Base-by-base conservation (phyloP, 768 basidiomycete genomes). In the Leccinum boreale region DNA sequence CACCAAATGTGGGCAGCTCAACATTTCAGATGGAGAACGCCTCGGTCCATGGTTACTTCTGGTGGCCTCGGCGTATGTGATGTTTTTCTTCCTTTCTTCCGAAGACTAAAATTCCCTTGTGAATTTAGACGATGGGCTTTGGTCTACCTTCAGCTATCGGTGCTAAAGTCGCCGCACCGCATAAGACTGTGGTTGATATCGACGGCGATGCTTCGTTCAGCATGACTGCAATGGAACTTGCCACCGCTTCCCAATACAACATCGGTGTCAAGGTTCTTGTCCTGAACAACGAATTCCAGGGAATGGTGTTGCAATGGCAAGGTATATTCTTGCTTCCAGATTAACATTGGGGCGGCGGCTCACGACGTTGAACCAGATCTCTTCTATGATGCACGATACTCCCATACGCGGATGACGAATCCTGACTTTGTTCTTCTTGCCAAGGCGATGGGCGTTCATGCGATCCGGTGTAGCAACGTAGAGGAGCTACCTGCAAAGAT, bases 1-100 rank as follows among this genome's bases (percentile, higher is more conserved):
- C 97, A 98, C 76, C 96, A 99, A 75, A 98, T 98, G 97, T 98
- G 94, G 94, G 96, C 96, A 2, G 92, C 92, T 44, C 97, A 99
- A 73, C 81, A 88, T 71, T 98, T 85, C 75, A 81, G 95, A 58
- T 99, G 95, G 95, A 89, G 77, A 59, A 76, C 88, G 50, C 97
- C 97, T 0, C 81, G 87, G 44, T 81, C 91, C 48, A 82, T 98
- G 88, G 86, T 96, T 54, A 93, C 94, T 14, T 94, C 92, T 33
- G 96, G 96, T 62, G 96, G 96, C 62, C 83, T 98, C 19, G 96
- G 96, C 5, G 92, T 94, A 74, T 63, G 90, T 83, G 3, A 59
- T 45, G 3, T 21, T 17, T 33, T 50, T 57, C 45, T 48, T 48
- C 55, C 14, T 44, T 2, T 14, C 28, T 52, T n/a, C 10, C 5